phyloP scores from a whole-genome alignment of 2,329 filamentous ascomycete genomes.

The Shiraia bambusicola region DNA sequence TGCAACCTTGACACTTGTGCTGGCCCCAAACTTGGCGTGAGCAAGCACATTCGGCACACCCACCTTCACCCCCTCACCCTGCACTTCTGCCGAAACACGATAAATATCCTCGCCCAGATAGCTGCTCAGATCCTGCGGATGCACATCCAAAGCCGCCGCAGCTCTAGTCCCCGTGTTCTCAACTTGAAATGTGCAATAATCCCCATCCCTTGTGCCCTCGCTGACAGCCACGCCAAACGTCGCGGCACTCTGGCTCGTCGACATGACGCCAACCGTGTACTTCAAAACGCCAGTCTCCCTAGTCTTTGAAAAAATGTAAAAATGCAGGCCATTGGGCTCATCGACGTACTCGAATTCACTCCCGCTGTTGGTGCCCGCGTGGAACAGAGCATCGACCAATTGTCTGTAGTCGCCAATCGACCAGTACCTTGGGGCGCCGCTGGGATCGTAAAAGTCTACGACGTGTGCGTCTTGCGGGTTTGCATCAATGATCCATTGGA shows the following conservation, averaged over 20 bases:
- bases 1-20: conserved; percentile 46
- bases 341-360: conserved; percentile 55
- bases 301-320: conserved; percentile 52
- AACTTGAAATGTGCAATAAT: conserved; percentile 52
- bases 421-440: conserved; percentile 51
- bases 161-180: conserved; percentile 48
- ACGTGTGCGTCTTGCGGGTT: conserved; percentile 56
- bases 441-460: conserved; percentile 54
- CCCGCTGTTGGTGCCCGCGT: conserved; percentile 55
- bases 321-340: conserved; percentile 51
- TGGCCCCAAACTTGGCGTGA: conserved; percentile 46
- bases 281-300: conserved; percentile 51
- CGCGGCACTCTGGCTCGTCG: conserved; percentile 37
- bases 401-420: conserved; percentile 58
- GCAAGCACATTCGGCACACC: conserved; percentile 46
- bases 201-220: conserved; percentile 42
- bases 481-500: conserved; percentile 59
- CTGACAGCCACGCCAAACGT: conserved; percentile 43
- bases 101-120: conserved; percentile 53
- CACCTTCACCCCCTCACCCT: conserved; percentile 51
- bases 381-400: conserved; percentile 56
- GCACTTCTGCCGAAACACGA: conserved; percentile 48
- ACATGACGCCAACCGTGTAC: conserved; percentile 53
- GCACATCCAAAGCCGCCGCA: conserved; percentile 14
- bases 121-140: conserved; percentile 42